Evolutionary conservation across 164 flowering plant species (phyloP), one percentile per base, ranked within the genome.

Genomic region (Buxus sempervirens): DNA sequence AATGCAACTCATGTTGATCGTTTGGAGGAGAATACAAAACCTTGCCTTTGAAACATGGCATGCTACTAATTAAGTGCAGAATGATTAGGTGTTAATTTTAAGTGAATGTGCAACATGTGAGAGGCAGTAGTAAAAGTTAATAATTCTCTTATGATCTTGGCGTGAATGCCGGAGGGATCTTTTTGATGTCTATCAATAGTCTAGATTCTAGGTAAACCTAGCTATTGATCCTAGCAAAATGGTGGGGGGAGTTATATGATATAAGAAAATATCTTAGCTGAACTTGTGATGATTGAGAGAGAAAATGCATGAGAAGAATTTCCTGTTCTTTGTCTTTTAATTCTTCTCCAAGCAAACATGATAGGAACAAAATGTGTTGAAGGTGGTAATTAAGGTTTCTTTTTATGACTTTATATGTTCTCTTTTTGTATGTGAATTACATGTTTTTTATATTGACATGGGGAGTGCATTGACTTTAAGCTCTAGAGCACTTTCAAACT

Each of bases 391-490:
- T 45, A 45, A 15, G 5, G 14, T 10, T 15, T 15, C 9, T 15
- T 45, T n/a, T n/a, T n/a, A n/a, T 32, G 19, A 28, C 20, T 51
- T 45, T 10, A 4, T 45, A 5, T 60, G 24, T 75, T 32, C 7
- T 32, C 7, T 32, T 32, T 32, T 32, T 32, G 3, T 32, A 32
- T 3, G 7, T n/a, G n/a, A n/a, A n/a, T n/a, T n/a, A n/a, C n/a
- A n/a, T n/a, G n/a, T n/a, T n/a, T n/a, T n/a, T n/a, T 32, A 32
- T 32, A 32, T 32, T 3, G 38, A 56, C 54, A 64, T 28, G 54
- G 64, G 18, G 51, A 42, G 68, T 57, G 58, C 77, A 70, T 81
- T 79, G 82, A 77, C 81, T 78, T 77, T 77, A 60, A 53, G 38
- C 60, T 70, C 13, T 63, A 32, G 24, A 16, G 58, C 18, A 67